Evolutionary conservation across 192 early-diverging fungal species (phyloP), one percentile per base, ranked within the genome.

Genomic region (Entomortierella chlamydospora): DNA sequence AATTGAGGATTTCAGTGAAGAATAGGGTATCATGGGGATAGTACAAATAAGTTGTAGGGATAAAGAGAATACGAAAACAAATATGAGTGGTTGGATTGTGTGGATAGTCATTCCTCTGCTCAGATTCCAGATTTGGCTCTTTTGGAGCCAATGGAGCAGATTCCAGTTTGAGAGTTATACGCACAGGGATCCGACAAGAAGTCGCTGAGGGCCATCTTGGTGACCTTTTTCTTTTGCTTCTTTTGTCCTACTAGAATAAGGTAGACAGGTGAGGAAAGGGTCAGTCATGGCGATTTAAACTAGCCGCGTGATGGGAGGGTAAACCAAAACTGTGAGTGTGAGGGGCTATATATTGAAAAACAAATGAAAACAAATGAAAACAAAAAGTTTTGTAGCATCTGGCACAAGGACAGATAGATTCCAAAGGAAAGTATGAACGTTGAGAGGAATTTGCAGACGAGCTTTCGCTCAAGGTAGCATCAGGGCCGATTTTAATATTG

Each of bases 161-260:
- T 29, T 10, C 52, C 52, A 29, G 52, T 58, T 13, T 49, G 17
- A 39, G 0, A 47, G 30, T 49, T 3, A 30, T 71, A 82, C 88
- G 65, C 85, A 89, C 90, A 68, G 45, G 82, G 84, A 85, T 92
- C 89, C 59, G 89, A 81, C 68, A 94, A 86, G 82, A 98, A 98
- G 82, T 92, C 92, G 49, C 76, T 85, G 83, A 98, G 90, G 61
- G 90, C 91, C 95, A 98, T 93, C 74, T 91, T 95, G 82, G 92
- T 90, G 53, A 84, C 91, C 86, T 96, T 97, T 84, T 96, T 95
- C 71, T 92, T 92, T 70, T 79, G 76, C 76, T 79, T 79, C 76
- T 79, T 79, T 79, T 79, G 76, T 70, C 76, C 76, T 79, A 79
- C 67, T 70, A 60, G 6, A 26, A 2, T 29, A 13, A 22, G 22